Evolutionary conservation across 441 rosid species (phyloP), one percentile per base, ranked within the genome.

Genomic region (Gossypium davidsonii): DNA sequence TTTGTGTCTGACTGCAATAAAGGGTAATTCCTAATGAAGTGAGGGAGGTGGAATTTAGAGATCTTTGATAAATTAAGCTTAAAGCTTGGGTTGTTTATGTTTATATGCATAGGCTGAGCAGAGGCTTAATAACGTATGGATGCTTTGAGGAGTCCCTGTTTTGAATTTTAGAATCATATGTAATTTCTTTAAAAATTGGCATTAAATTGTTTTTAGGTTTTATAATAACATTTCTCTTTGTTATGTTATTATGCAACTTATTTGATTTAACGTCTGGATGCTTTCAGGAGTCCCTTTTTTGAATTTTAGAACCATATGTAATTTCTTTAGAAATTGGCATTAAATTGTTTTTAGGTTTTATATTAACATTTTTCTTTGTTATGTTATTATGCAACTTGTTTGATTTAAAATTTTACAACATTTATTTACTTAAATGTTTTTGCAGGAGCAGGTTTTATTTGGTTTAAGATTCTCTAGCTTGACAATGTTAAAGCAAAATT

Each of bases 401-500:
- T 34, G 39, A 34, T 34, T 34, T 34, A 34, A 34, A 14, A 3
- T 12, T 20, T 17, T 56, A 42, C 61, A 42, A 21, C 52, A 6
- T 28, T 73, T 62, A 70, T 67, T 61, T 67, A 49, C 21, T 28
- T 39, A 31, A 17, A 17, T 7, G 11, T 71, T 70, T 80, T 70
- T 81, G 65, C 89, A 88, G 94, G 89, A 64, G 4, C 87, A 78
- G 74, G 83, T 85, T 65, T 74, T 80, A 17, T 81, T 91, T 42
- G 97, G 99, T 84, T 79, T 92, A 75, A 85, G 83, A 84, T 86
- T 94, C 83, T 85, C 94, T 74, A 88, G 94, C 89, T 92, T 94
- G 87, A 86, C 90, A 26, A 79, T 90, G 71, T 83, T 84, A 77
- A 94, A 88, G 83, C 97, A 92, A 82, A 87, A 76, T 79, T 78